Evolutionary conservation across 371 early-diverging fungal species (phyloP), one percentile per base, ranked within the genome.

Genomic region (Rhizopus microsporus): DNA sequence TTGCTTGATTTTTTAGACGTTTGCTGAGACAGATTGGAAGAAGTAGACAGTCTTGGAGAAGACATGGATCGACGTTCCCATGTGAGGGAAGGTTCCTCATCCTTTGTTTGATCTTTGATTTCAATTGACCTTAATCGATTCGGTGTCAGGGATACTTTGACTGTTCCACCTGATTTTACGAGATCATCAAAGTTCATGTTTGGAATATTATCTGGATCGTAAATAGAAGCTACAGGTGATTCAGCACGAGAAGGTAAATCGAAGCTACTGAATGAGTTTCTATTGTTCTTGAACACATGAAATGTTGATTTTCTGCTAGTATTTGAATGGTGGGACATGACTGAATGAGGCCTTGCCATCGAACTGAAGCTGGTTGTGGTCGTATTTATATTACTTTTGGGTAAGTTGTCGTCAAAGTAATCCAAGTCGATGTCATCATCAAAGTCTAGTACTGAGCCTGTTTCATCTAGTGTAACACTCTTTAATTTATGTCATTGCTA

Each of bases 51-150:
- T 44, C 67, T 40, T 15, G 66, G 63, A 5, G 60, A 62, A 38
- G 71, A 52, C 5, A 63, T 68, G 3, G 72, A 72, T 4, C 73
- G 59, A 2, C 72, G 56, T 48, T 75, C 68, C 76, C 76, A 75
- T 7, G 60, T 57, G 8, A 54, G 56, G 13, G 57, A 57, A 10
- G 33, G 12, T 6, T 17, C 53, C 13, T 60, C 60, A 1, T 56
- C 61, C 15, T 50, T 68, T 13, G 56, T 56, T 17, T 64, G 55
- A 23, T 67, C 61, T 42, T 63, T 63, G 2, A 83, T 72, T 58
- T 86, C 86, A 43, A 86, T 84, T 1, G 83, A 81, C 31, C 70
- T 71, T 31, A 86, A 62, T 48, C 86, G 76, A 59, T 80, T 83
- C 3, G 86, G 86, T 15, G 86, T 86, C 42, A 86, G 56, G 3